Base-by-base conservation (phyloP, 192 early-diverging fungal species). In the Phlyctochytrium arcticum region DNA sequence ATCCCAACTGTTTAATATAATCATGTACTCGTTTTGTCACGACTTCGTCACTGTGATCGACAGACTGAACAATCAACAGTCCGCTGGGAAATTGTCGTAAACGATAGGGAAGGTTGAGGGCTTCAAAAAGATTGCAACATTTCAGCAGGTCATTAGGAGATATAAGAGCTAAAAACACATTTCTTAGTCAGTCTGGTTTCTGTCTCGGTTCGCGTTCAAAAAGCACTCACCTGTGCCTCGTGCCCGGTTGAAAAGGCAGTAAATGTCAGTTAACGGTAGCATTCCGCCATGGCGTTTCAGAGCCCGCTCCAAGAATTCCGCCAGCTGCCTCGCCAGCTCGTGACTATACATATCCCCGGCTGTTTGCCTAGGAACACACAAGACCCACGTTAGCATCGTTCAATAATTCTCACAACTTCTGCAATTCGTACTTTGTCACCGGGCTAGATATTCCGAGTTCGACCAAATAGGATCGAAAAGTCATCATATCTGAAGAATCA, bases 181-280 rank as follows among this genome's bases (percentile, higher is more conserved):
- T 19, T 19, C 12, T 19, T n/a, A 12, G 39, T 44, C 39, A 44
- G 39, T 12, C 21, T 44, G 12, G 39, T 44, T 44, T 44, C 39
- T 2, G 21, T 6, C 8, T 51, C 49, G 24, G 8, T 51, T 8
- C 8, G 12, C 12, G 21, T n/a, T n/a, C n/a, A n/a, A 53, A 21
- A 24, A 2, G 15, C 27, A 69, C 78, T 51, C 77, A 85, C 85
- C 85, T 59, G 88, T 87, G 7, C 94, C 94, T 48, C 96, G 85
- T 5, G 94, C 96, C 3, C 93, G 87, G 69, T 98, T 98, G 70
- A 92, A 95, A 37, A 98, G 65, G 67, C 94, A 97, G 72, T 95
- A 98, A 7, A 94, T 79, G 63, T 97, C 95, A 5, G 90, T 85
- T 1, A 98, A 75, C 21, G 92, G 73, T 70, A 92, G 89, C 26